Percentiles rank a stretch among this genome's conserved stretches.
These are phyloP conservation scores for Purpureocillium lavendulum DNA, from an alignment of 2,329 filamentous ascomycete genomes.

Conservation along the genomic window DNA sequence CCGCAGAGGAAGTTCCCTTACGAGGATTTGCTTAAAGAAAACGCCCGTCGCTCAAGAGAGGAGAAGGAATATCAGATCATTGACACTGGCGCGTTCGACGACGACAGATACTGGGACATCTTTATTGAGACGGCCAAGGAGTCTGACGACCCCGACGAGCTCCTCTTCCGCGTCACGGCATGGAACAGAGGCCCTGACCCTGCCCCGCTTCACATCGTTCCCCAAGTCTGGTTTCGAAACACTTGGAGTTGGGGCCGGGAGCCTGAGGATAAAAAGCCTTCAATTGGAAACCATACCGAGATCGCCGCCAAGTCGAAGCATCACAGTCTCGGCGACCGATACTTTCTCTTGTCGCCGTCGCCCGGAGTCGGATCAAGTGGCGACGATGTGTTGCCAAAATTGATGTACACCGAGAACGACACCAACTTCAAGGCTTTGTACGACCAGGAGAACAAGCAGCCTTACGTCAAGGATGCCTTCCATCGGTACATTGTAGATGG, in stretches of 20 bases:
- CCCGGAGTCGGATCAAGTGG: constrained; percentile 73
- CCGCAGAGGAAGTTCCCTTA: constrained; percentile 90
- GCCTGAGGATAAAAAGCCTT: constrained; percentile 66
- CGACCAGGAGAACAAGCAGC: constrained; percentile 65
- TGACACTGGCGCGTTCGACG: constrained; percentile 81
- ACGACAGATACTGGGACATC: constrained; percentile 93
- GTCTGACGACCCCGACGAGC: constrained; percentile 79
- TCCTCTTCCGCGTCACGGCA: constrained; percentile 88
- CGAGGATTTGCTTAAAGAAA: constrained; percentile 77
- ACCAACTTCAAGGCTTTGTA: constrained; percentile 79
- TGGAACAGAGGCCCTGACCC: constrained; percentile 92
- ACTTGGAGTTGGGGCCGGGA: constrained; percentile 94
- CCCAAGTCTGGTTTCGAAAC: constrained; percentile 95
- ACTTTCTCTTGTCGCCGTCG: constrained; percentile 79
- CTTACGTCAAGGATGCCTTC: constrained; percentile 93
- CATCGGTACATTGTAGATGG: constrained; percentile 79
- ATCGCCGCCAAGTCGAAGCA: constrained; percentile 72
- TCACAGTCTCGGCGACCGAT: constrained; percentile 71
- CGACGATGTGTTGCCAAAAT: constrained; percentile 73
- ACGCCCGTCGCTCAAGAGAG: constrained; percentile 63
- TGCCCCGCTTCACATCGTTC: constrained; percentile 85
- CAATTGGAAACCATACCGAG: constrained; percentile 57
- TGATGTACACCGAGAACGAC: constrained; percentile 94
- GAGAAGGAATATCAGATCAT: constrained; percentile 88
- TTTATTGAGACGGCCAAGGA: constrained; percentile 96